Conservation (phyloP, 2,329 filamentous ascomycete genomes). For the Colletotrichum falcatum region DNA sequence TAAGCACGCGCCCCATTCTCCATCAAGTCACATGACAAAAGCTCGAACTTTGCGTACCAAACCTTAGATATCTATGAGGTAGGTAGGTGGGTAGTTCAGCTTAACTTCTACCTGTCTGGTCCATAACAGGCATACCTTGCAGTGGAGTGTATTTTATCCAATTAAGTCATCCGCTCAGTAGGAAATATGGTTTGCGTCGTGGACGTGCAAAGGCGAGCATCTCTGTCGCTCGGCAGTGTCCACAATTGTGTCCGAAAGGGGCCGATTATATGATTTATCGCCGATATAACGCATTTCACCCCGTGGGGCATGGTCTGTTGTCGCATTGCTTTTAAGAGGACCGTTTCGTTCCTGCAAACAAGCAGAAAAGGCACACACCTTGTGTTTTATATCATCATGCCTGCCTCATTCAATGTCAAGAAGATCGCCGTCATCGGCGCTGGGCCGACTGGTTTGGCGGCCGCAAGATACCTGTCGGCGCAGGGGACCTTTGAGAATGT, state of each 20-base stretch:
- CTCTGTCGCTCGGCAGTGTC: conserved; percentile 25
- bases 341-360: not conserved
- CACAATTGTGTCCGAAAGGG: conserved; percentile 29
- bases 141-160: conserved; percentile 12
- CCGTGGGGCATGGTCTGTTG: conserved; percentile 14
- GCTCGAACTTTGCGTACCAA: conserved; percentile 15
- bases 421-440: conserved; percentile 84
- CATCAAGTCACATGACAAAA: conserved; percentile 8
- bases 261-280: conserved; percentile 37
- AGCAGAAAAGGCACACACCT: not conserved
- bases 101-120: conserved; percentile 15
- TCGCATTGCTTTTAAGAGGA: conserved; percentile 10
- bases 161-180: not conserved
- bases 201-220: not conserved
- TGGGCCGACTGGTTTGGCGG: conserved; percentile 81
- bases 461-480: conserved; percentile 83
- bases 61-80: too few relatives aligned
- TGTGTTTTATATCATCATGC: conserved; percentile 22
- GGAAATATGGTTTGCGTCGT: conserved; percentile 5
- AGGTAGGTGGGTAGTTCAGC: not conserved
- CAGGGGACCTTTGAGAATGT: conserved; percentile 76
- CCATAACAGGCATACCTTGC: conserved; percentile 25
- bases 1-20: not conserved
- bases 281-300: conserved; percentile 37
- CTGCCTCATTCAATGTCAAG: conserved; percentile 60